Evolutionary conservation across 352 stramenopile genomes (phyloP), one percentile per base, ranked within the genome.

Genomic region (Globisporangium apiculatum): DNA sequence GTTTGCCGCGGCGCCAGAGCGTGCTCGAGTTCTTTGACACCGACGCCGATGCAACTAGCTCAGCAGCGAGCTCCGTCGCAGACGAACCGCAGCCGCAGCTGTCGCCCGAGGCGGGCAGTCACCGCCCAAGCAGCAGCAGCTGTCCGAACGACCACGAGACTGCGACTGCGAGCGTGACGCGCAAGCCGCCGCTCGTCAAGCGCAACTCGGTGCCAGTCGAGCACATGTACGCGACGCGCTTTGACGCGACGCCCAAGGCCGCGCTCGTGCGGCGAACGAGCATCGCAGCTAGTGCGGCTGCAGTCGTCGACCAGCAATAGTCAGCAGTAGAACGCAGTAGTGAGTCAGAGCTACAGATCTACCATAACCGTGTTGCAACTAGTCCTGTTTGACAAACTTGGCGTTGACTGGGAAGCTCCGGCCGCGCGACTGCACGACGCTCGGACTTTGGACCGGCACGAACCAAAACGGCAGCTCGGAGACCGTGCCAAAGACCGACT

Each of bases 401-500:
- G 12, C 55, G 65, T 85, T 89, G 31, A 84, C 50, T 11, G 75
- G 72, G 52, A 91, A 91, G 36, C 52, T 64, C 37, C 69, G 71
- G 0, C 69, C 79, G 31, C 76, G 69, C 62, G 66, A 67, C 38
- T 69, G 61, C 24, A 75, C 24, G 18, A 79, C 62, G 58, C 73
- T 88, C 4, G 83, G 78, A 15, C 65, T 84, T 36, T 77, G 74
- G 1, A 92, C 17, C 3, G 85, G 85, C 3, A 94, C 12, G 59
- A 91, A 89, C 80, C 82, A 91, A 59, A 83, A 83, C 11, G 69
- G 70, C 35, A 85, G 53, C 58, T 89, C 78, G 4, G 53, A 54
- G 38, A 74, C 80, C 12, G 77, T 78, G 7, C 85, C 85, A 31
- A 94, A 84, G 9, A 94, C 77, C 66, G 90, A 75, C 59, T 87